Conservation (phyloP, 2,329 filamentous ascomycete genomes). For the Fusarium agapanthi region DNA sequence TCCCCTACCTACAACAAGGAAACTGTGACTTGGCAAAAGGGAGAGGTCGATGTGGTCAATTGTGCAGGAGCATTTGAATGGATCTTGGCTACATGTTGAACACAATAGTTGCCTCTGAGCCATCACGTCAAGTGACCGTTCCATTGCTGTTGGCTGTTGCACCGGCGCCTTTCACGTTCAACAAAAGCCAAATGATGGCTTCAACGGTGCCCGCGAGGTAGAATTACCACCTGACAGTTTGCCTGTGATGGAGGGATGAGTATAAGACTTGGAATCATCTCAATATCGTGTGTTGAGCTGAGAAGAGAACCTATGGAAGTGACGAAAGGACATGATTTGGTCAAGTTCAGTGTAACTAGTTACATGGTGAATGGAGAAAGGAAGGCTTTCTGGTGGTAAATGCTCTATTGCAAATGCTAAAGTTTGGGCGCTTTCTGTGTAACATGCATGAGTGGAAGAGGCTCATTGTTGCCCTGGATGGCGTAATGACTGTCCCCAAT, state of each 20-base stretch:
- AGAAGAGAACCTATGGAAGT: neutral
- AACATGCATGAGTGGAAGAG: rapidly evolving
- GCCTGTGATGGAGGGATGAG: no score
- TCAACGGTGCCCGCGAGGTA: neutral
- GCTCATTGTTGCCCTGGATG: neutral
- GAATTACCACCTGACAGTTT: no score
- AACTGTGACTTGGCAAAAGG: neutral
- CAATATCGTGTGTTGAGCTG: neutral
- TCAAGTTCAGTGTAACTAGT: neutral
- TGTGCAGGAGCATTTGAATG: no score
- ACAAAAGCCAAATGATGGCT: neutral
- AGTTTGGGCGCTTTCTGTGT: rapidly evolving
- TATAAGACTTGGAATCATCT: neutral
- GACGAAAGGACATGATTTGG: no score
- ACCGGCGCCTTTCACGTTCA: no score
- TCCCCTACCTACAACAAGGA: no score
- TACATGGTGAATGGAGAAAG: neutral
- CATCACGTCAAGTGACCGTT: neutral
- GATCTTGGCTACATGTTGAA: rapidly evolving
- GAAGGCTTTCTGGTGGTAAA: neutral
- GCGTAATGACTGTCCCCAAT: neutral
- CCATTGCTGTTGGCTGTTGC: no score
- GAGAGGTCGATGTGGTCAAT: neutral
- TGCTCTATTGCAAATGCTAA: rapidly evolving
- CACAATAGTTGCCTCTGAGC: neutral